These are phyloP conservation scores for Solidago caesia DNA, from an alignment of 129 eudicot species.

Conservation along the genomic window DNA sequence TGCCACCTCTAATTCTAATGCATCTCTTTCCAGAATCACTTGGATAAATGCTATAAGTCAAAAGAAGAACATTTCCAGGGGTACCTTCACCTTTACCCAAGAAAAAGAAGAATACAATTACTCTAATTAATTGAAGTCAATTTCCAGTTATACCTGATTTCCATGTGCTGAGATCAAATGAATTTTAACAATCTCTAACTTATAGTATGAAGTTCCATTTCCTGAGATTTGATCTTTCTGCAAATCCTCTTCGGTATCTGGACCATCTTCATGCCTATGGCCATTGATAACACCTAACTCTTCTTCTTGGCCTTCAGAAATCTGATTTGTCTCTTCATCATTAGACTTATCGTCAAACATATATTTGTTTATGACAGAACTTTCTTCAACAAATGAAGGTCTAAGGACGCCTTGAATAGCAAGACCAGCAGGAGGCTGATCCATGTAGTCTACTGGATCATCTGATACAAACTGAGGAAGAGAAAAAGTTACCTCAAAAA, in stretches of 20 bases:
- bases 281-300: constrained; percentile 55
- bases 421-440: constrained; percentile 87
- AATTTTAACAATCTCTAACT: constrained; percentile 79
- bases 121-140: neutral
- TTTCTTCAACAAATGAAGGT: constrained; percentile 84
- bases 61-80: neutral
- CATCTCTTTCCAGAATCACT: no score
- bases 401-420: constrained; percentile 82
- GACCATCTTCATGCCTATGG: constrained; percentile 49
- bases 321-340: constrained; percentile 30
- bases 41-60: neutral
- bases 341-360: constrained; percentile 38
- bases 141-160: constrained; percentile 51
- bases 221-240: constrained; percentile 65
- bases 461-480: constrained; percentile 62
- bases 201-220: constrained; percentile 83
- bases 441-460: constrained; percentile 85
- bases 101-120: neutral
- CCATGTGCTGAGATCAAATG: constrained; percentile 82
- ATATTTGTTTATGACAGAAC: constrained; percentile 58
- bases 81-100: no score
- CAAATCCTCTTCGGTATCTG: constrained; percentile 47
- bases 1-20: no score
- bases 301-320: constrained; percentile 44
- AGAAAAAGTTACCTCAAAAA: constrained; percentile 21